Evolutionary conservation across 2,329 filamentous ascomycete species (phyloP).

Genomic region (Claviceps sp.): DNA sequence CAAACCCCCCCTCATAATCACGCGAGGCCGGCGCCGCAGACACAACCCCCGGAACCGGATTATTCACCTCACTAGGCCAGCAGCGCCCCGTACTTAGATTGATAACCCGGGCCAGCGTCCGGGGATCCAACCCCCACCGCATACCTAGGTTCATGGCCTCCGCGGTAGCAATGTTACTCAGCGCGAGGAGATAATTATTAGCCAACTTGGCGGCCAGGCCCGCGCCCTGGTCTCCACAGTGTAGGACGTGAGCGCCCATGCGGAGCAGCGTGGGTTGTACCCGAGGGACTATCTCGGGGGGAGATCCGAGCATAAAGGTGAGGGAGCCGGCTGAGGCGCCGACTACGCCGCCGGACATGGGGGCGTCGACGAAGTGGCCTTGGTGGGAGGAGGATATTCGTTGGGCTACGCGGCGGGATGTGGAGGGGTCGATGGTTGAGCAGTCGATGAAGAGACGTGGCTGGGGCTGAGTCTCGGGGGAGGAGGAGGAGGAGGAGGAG

Average conservation of each 20-base stretch:
- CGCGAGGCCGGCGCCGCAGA: slow-evolving; percentile 60
- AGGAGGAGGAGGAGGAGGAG: too few relatives aligned
- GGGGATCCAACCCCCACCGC: slow-evolving; percentile 44
- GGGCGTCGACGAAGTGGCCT: slow-evolving; percentile 80
- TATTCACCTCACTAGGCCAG: slow-evolving; percentile 94
- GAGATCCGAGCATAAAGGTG: slow-evolving; percentile 88
- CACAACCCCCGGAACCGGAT: slow-evolving; percentile 78
- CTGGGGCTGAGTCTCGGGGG: slow-evolving; percentile 17
- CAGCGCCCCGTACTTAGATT: slow-evolving; percentile 89
- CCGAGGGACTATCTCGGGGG: slow-evolving; percentile 44
- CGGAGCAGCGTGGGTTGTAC: slow-evolving; percentile 56
- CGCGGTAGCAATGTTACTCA: slow-evolving; percentile 70
- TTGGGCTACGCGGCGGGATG: slow-evolving; percentile 65
- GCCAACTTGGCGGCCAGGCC: slow-evolving; percentile 87
- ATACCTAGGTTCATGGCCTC: slow-evolving; percentile 56
- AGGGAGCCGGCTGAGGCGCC: slow-evolving; percentile 77
- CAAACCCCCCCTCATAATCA: slow-evolving; percentile 68
- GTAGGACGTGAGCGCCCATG: slow-evolving; percentile 80
- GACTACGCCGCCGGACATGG: slow-evolving; percentile 93
- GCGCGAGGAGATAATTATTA: slow-evolving; percentile 91
- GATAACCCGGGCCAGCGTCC: slow-evolving; percentile 68
- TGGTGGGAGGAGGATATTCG: slow-evolving; percentile 49
- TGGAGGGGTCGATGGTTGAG: slow-evolving; percentile 87
- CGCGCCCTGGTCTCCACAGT: slow-evolving; percentile 72
- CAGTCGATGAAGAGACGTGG: slow-evolving; percentile 79